Evolutionary conservation across 331 rosid species (phyloP).

Genomic region (Stylosanthes scabra): DNA sequence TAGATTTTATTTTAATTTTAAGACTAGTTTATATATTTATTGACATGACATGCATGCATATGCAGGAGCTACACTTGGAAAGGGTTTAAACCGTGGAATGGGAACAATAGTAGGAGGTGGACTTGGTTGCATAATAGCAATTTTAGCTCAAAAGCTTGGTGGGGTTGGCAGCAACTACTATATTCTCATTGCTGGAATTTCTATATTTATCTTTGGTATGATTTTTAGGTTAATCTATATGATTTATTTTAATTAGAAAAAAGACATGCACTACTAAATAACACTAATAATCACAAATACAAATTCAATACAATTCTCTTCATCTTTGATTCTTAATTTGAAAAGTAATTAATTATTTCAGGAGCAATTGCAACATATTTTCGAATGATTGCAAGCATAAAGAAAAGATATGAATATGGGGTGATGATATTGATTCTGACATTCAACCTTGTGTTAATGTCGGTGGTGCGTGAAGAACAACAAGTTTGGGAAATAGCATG

Average conservation of each 20-base stretch:
- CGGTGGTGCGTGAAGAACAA: slow-evolving; percentile 60
- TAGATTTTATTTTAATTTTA: too few species aligned
- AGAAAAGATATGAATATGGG: slow-evolving; percentile 75
- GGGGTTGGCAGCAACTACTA: slow-evolving; percentile 45
- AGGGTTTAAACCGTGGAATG: slow-evolving; percentile 76
- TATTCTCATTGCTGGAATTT: slow-evolving; percentile 45
- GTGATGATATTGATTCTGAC: slow-evolving; percentile 72
- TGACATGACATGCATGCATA: not conserved
- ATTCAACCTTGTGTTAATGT: slow-evolving; percentile 68
- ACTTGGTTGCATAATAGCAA: slow-evolving; percentile 65
- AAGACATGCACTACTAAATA: too few species aligned
- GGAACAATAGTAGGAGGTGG: slow-evolving; percentile 82
- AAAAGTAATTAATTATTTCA: slow-evolving; percentile 39
- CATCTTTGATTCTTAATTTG: too few species aligned
- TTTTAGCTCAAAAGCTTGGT: slow-evolving; percentile 55
- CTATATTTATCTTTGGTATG: slow-evolving; percentile 63
- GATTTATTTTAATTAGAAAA: too few species aligned
- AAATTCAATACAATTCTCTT: too few species aligned
- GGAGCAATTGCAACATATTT: slow-evolving; percentile 62
- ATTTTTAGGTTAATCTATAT: not conserved
- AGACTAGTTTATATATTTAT: not conserved
- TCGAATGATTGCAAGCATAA: slow-evolving; percentile 56
- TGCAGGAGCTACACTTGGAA: slow-evolving; percentile 80
- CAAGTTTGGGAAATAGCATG: slow-evolving; percentile 60
- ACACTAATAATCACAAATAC: too few species aligned